Conservation (phyloP, 495 filamentous ascomycete species). For the Neurospora sp. region DNA sequence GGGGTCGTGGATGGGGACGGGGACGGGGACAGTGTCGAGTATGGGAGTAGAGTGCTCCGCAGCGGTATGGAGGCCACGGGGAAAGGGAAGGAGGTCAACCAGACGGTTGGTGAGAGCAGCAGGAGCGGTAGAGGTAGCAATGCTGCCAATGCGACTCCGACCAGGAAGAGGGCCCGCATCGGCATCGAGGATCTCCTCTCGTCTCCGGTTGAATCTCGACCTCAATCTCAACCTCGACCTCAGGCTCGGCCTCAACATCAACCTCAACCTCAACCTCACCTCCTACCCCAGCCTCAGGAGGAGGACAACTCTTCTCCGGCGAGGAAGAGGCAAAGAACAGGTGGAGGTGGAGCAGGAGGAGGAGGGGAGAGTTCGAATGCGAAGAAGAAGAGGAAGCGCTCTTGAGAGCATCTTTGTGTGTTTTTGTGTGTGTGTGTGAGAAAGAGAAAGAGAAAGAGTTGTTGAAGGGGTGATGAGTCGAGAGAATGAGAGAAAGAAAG, state of each 20-base stretch:
- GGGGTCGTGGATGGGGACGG: not conserved
- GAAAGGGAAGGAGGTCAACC: not conserved
- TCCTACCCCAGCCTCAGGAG: not conserved
- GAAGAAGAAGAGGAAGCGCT: not conserved
- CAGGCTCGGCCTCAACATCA: too few species aligned
- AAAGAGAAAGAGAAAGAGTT: not conserved
- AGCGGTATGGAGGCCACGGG: not conserved
- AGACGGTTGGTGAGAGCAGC: not conserved
- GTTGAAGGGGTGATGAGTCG: too few species aligned
- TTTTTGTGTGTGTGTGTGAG: not conserved
- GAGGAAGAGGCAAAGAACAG: not conserved
- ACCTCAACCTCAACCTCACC: not conserved
- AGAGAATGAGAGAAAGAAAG: not conserved
- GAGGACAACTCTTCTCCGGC: not conserved
- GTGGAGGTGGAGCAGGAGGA: not conserved
- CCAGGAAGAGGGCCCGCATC: not conserved
- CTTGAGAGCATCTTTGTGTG: not conserved
- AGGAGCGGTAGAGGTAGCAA: not conserved
- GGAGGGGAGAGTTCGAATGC: not conserved
- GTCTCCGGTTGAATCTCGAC: not conserved
- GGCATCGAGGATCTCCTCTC: not conserved
- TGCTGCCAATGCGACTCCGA: not conserved
- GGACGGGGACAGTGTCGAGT: not conserved
- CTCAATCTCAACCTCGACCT: not conserved
- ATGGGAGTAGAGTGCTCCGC: not conserved